Evolutionary conservation across 306 rosid species (phyloP), one percentile per base, ranked within the genome.

Genomic region (Prunus fruticosa): DNA sequence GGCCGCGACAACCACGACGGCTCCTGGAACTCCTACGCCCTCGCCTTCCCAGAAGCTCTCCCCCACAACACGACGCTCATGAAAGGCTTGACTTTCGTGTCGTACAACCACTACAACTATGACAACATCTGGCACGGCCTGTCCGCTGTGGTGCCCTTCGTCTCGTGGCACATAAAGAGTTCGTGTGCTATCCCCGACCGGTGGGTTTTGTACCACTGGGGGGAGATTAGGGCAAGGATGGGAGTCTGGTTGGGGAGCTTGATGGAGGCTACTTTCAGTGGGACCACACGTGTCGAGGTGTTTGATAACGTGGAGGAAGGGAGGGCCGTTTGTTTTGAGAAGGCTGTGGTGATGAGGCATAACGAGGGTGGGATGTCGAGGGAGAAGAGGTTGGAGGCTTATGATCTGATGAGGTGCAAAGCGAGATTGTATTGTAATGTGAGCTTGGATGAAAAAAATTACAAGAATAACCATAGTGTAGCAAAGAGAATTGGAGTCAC

Each of bases 311-410:
- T 72, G 30, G 80, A 67, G 53, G 86, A 76, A 2, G 74, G 67
- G 34, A 57, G 67, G 53, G 84, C 93, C n/a, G 85, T 89, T 43
- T 87, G 92, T 52, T 89, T 89, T 57, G 89, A 87, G 78, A 73
- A 86, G 74, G 88, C 93, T 6, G 88, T 89, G 78, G 92, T 91
- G 50, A 87, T 82, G 91, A 84, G 93, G 77, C 93, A 91, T 69
- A 84, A 89, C 3, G 97, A 91, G 46, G 97, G 93, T 20, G 93
- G 90, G 67, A 91, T 91, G 89, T 86, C 82, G 8, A 86, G 89
- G 80, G 76, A 83, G 68, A 84, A 78, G 58, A 83, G 89, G 51
- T 83, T 81, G 88, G 93, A 86, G 80, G 86, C 72, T 12, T 91
- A 70, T 76, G 93, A 89, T 86, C 64, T 81, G 19, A 84, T 91